These are phyloP conservation scores for Paraphoma chrysanthemicola DNA, from an alignment of 2,329 filamentous ascomycete species.

Conservation along the genomic window DNA sequence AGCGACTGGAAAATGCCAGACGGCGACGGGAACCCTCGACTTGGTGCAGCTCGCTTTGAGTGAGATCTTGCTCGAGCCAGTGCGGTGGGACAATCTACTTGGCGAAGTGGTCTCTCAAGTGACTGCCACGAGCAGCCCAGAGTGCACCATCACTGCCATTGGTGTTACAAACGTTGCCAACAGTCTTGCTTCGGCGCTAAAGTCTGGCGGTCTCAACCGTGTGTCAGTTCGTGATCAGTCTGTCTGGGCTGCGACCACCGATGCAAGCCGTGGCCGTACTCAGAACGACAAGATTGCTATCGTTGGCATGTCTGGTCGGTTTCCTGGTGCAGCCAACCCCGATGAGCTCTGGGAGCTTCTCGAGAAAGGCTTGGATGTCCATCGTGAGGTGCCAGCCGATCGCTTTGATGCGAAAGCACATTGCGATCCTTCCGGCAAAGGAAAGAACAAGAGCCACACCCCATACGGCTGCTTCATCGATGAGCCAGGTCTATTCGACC, in stretches of 20 bases:
- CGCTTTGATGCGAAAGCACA: constrained; percentile 78
- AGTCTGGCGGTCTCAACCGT: constrained; percentile 56
- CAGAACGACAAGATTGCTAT: constrained; percentile 79
- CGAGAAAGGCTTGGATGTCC: constrained; percentile 76
- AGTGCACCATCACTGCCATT: constrained; percentile 57
- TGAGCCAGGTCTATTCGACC: constrained; percentile 78
- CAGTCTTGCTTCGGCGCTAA: constrained; percentile 62
- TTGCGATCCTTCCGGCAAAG: constrained; percentile 74
- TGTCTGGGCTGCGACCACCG: constrained; percentile 47
- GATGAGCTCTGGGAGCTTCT: constrained; percentile 79
- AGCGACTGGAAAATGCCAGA: constrained; percentile 54
- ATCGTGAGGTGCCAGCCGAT: constrained; percentile 70
- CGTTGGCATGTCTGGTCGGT: constrained; percentile 81
- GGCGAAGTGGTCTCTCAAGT: constrained; percentile 57
- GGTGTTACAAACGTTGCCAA: constrained; percentile 62
- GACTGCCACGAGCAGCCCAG: constrained; percentile 48
- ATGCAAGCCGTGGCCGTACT: constrained; percentile 50
- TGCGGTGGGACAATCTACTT: constrained; percentile 58
- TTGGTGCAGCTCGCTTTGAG: constrained; percentile 52
- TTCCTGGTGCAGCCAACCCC: constrained; percentile 74
- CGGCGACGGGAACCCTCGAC: constrained; percentile 54
- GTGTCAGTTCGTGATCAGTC: constrained; percentile 54
- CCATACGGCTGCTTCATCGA: constrained; percentile 79
- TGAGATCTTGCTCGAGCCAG: constrained; percentile 56
- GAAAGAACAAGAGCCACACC: constrained; percentile 77